Base-by-base conservation (phyloP, 1,284 basidiomycete genomes). In the Filobasidium uniguttulatum region DNA sequence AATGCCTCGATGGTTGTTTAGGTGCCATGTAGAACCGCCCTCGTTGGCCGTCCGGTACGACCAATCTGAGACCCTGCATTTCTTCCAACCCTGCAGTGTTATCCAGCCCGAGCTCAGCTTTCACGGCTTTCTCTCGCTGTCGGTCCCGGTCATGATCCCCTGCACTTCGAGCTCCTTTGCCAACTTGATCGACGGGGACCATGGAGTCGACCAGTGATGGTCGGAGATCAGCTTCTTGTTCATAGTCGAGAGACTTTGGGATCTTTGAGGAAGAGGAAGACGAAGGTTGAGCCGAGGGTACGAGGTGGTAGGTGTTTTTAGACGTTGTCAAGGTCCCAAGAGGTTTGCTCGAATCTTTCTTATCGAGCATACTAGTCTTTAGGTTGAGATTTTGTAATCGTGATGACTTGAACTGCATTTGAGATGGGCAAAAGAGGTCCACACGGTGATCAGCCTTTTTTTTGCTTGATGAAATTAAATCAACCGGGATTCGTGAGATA, bases 11-110 rank as follows among this genome's bases (percentile, higher is more conserved):
- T 30, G 67, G 57, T 22, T 59, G 56, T 29, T 63, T 50, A 3
- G 68, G 65, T 6, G 65, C 65, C 30, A 61, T 56, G 45, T 55
- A 57, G 14, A 68, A 57, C 1, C 64, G 64, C 5, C 52, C 54
- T 25, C 58, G 49, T 22, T 54, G 55, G 5, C 58, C 34, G 15
- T 56, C 51, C 5, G 68, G 68, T 2, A 68, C 60, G 30, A 70
- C 48, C 25, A 70, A 50, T 40, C 54, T 58, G 58, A 70, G 57
- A 3, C 66, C 65, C 23, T 51, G 58, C 31, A 55, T 50, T 62
- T 67, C 66, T 50, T 70, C 66, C 31, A 60, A 62, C 3, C 63
- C 64, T 10, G 35, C 45, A 26, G 48, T 47, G 17, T 37, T 48
- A 23, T 28, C 34, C 9, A 47, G 36, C 22, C 44, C 49, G 34